Percentiles rank a stretch among this genome's conserved stretches.
Conservation (phyloP, 176 grass and related monocot species). For the Bonia amplexicaulis region DNA sequence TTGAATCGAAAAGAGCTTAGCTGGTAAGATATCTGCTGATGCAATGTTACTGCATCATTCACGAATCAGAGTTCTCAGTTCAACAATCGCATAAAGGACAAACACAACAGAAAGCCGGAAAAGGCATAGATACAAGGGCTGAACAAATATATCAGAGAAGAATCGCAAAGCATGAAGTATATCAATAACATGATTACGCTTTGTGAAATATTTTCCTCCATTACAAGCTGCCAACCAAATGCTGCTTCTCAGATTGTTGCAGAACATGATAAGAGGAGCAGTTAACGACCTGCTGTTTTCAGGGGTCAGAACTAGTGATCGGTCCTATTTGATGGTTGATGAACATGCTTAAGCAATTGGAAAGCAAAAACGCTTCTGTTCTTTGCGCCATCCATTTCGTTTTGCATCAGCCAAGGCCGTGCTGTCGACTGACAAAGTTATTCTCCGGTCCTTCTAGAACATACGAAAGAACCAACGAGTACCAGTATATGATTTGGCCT, state of each 20-base stretch:
- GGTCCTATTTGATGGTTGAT: no score
- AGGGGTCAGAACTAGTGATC: no score
- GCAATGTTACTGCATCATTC: neutral
- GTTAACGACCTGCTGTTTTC: neutral
- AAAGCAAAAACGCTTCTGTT: neutral
- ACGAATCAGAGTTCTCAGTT: neutral
- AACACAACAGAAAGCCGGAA: neutral
- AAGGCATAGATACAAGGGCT: neutral
- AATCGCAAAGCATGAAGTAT: neutral
- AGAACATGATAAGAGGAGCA: neutral
- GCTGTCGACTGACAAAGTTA: neutral
- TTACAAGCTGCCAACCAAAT: neutral
- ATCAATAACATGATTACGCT: neutral
- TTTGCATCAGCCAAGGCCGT: neutral
- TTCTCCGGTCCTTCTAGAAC: neutral
- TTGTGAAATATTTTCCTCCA: neutral
- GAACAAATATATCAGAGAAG: neutral
- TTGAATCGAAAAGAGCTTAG: constrained; percentile 17
- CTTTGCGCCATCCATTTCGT: neutral
- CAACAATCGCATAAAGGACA: neutral
- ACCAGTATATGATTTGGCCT: constrained; percentile 15
- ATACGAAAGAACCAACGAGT: neutral
- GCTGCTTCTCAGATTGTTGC: neutral
- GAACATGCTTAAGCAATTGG: neutral
- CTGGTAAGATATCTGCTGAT: constrained; percentile 35